Base-by-base conservation (phyloP, 2,329 filamentous ascomycete genomes). In the Fulvia fulva region DNA sequence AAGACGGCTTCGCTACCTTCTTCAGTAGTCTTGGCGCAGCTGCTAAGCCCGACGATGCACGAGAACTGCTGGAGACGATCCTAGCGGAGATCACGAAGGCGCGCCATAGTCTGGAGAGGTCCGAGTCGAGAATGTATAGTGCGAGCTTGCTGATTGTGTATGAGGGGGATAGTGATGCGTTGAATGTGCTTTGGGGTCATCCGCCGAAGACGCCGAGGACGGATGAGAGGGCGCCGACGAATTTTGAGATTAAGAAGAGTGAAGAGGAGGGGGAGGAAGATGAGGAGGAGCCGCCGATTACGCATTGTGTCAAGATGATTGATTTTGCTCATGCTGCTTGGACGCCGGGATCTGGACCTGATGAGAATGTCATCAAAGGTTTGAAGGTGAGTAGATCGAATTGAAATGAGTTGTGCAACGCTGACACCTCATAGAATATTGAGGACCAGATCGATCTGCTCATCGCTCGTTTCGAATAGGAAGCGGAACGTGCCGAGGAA, bases 291-390 rank as follows among this genome's bases (percentile, higher is more conserved):
- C 58, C 56, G 11, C 88, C 88, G 0, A 87, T 87, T 67, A 83
- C 96, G 45, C 90, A 88, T 68, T 83, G 85, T 12, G 80, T 97
- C 51, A 94, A 93, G 71, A 81, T 99, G 63, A 99, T 99, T 67
- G 94, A 99, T 73, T 99, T 99, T 80, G 94, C 94, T 1, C 94
- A 99, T 74, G 94, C 94, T 11, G 77, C 80, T 51, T 97, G 88
- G 87, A 88, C 85, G 1, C 88, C 90, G 0, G 90, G 91, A 1
- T 76, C 88, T 67, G 93, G 93, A 0, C 87, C 89, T 0, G 94
- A 99, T 72, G 87, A 96, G 75, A 97, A 97, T 70, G 87, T 97
- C 28, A 86, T 97, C 66, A 81, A 86, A 58, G 81, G 88, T 56
- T 75, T 95, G 61, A 68, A 66, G 26, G 47, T 50, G 47, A 28